A percentile compares a stretch with the other conserved stretches of the same genome.
phyloP scores from a whole-genome alignment of 768 basidiomycete species.

The Tricholoma sp. region DNA sequence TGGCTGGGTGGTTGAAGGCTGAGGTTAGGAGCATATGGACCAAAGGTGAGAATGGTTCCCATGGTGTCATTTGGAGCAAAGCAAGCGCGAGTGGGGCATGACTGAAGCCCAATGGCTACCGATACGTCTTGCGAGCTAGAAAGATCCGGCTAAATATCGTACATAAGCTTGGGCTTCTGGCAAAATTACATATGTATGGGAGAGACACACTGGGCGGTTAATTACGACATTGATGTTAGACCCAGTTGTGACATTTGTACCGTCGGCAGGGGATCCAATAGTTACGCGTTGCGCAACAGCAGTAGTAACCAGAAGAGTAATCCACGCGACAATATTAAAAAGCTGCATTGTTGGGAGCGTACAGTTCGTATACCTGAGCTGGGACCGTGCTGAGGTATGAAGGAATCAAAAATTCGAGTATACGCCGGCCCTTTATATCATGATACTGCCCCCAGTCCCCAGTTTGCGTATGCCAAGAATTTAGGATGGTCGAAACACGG shows the following conservation, averaged over 20 bases:
- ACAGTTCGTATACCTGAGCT: background rate
- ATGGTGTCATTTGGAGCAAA: background rate
- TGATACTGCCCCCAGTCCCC: background rate
- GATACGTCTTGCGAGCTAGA: background rate
- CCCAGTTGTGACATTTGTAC: slow-evolving; percentile 31
- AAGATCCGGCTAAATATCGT: background rate
- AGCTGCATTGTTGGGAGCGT: slow-evolving; percentile 7
- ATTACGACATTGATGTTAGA: slow-evolving; percentile 37
- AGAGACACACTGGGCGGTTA: slow-evolving; percentile 19
- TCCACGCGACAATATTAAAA: background rate
- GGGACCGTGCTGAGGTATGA: background rate
- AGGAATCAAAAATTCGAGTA: background rate
- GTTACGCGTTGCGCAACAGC: slow-evolving; percentile 35
- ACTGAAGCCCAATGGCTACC: background rate
- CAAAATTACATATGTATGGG: no score
- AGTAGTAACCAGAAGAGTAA: slow-evolving; percentile 18
- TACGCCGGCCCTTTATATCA: no score
- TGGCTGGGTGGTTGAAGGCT: background rate
- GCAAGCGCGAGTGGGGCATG: background rate
- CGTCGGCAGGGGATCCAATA: slow-evolving; percentile 37
- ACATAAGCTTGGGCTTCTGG: background rate
- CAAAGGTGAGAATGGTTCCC: background rate
- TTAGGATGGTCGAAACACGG: background rate
- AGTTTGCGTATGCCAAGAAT: no score
- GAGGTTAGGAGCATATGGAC: background rate